Base-by-base conservation (phyloP, 73 alveolate species). In the Paramecium pentaurelia region DNA sequence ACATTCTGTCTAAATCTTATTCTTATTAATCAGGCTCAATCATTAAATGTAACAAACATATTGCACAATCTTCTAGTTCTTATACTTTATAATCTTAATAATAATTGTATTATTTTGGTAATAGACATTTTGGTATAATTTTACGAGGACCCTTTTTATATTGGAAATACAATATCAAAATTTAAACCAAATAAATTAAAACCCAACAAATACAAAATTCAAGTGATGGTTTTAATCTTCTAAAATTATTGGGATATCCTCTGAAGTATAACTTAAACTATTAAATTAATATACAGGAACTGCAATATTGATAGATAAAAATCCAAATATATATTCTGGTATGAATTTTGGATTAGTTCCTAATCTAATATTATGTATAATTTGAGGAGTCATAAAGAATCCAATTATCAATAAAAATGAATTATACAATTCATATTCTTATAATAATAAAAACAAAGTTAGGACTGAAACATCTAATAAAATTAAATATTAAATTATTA, bases 181-280 rank as follows among this genome's bases (percentile, higher is more conserved):
- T 45, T 25, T 42, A 47, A 27, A 42, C 34, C 32, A 80, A 14
- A 45, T 32, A 80, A 1, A 80, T 18, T 6, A 80, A 27, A 11
- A 80, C 16, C 91, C 77, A 80, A 10, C 36, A 45, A 11, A 80
- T 12, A 49, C 77, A 80, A 80, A 80, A 80, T 47, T 25, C 75
- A 6, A n/a, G 4, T 10, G 91, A 80, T 20, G 91, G 91, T 22
- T 49, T 47, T 45, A 80, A 49, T 49, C 42, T 47, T 80, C 91
- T 80, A 80, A 80, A 80, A 44, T 80, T 80, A 49, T 47, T 80
- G 10, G 91, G 91, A 27, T 45, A 20, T 45, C 77, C 91, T 80
- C 91, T 80, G 30, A 80, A 80, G 58, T 80, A 80, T 42, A 80
- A 27, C 84, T 64, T 54, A 54, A 64, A 64, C 28, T 64, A 64